A percentile compares a stretch with the other conserved stretches of the same genome.
Conservation (phyloP, 768 basidiomycete species). For the Filobasidium wieringae region DNA sequence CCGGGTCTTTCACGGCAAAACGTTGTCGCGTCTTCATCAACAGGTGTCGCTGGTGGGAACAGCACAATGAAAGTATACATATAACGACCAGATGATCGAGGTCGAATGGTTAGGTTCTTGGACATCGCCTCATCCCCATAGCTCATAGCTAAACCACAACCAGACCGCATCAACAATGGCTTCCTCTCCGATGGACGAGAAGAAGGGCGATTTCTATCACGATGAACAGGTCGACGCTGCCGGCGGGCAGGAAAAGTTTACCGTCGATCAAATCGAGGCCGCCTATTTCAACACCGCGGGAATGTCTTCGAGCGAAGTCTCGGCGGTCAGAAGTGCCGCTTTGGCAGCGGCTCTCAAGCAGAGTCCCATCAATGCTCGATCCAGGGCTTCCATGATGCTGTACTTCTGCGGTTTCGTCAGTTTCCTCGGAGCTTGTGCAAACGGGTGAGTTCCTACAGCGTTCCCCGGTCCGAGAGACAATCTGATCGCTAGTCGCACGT, state of each 20-base stretch:
- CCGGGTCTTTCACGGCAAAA: too few relatives aligned
- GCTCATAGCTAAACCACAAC: too few relatives aligned
- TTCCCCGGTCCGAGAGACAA: background rate
- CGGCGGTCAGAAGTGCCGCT: background rate
- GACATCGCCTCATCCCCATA: too few relatives aligned
- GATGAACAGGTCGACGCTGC: background rate
- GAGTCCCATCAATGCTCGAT: background rate
- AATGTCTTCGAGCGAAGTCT: background rate
- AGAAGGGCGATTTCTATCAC: constrained; percentile 1
- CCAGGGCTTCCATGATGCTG: background rate
- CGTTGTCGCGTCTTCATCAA: too few relatives aligned
- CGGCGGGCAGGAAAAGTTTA: too few relatives aligned
- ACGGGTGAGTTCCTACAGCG: too few relatives aligned
- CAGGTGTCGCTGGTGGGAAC: too few relatives aligned
- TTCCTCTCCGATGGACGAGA: background rate
- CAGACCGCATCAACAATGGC: too few relatives aligned
- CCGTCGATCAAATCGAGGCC: background rate
- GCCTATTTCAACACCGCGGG: background rate
- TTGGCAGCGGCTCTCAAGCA: background rate
- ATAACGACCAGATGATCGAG: too few relatives aligned
- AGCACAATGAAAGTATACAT: too few relatives aligned
- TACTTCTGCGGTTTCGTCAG: constrained; percentile 4
- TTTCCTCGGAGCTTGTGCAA: constrained; percentile 6
- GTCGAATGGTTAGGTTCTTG: too few relatives aligned
- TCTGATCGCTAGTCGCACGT: background rate